Conservation (phyloP, 352 stramenopile genomes). For the Phytopythium chamaehyphon region DNA sequence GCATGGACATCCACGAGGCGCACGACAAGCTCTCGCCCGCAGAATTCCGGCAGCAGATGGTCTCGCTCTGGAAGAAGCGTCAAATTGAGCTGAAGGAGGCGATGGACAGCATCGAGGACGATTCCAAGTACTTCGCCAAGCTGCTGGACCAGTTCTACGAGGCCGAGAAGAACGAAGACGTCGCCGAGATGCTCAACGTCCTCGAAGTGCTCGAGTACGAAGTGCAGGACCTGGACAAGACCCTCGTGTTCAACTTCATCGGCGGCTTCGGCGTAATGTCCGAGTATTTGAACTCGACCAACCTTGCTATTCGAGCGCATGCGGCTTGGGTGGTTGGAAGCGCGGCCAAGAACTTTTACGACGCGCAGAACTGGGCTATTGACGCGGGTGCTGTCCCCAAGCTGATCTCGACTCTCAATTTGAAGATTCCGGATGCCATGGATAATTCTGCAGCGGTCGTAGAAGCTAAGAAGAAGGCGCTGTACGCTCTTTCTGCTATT, state of each 20-base stretch:
- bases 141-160: conserved; percentile 71
- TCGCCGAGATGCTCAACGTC: conserved; percentile 41
- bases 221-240: conserved; percentile 87
- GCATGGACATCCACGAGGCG: conserved; percentile 76
- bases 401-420: conserved; percentile 46
- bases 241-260: conserved; percentile 83
- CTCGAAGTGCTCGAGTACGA: conserved; percentile 81
- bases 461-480: conserved; percentile 82
- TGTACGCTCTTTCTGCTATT: conserved; percentile 77
- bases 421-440: conserved; percentile 18
- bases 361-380: conserved; percentile 79
- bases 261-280: conserved; percentile 72
- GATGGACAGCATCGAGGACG: conserved; percentile 72
- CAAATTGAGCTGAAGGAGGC: conserved; percentile 79
- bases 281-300: conserved; percentile 70
- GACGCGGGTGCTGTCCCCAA: conserved; percentile 68
- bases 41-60: conserved; percentile 72
- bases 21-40: conserved; percentile 56
- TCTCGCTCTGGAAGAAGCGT: conserved; percentile 77
- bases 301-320: conserved; percentile 48
- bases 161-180: conserved; percentile 45
- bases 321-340: conserved; percentile 73
- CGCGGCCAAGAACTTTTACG: conserved; percentile 80
- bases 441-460: conserved; percentile 19
- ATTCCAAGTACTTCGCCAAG: conserved; percentile 69